Evolutionary conservation across 805 yeast species (phyloP).

Genomic region (Yueomyces sinensis): DNA sequence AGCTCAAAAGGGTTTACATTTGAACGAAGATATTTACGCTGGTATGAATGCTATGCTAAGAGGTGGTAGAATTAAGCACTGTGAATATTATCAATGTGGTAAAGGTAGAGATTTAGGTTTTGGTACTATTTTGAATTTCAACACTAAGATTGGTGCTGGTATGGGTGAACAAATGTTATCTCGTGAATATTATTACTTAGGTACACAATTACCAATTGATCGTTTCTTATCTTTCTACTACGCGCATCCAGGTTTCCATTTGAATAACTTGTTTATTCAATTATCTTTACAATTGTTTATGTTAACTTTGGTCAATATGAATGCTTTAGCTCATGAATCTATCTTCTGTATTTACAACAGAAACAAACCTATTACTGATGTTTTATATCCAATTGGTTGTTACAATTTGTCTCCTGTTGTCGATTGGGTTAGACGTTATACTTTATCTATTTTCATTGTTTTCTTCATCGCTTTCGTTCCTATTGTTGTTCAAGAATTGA

Average conservation of each 20-base stretch:
- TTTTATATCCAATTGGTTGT: conserved; percentile 69
- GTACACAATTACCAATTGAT: conserved; percentile 80
- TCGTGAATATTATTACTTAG: conserved; percentile 81
- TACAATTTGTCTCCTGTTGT: conserved; percentile 70
- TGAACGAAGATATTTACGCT: conserved; percentile 92
- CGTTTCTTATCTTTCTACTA: conserved; percentile 83
- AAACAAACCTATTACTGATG: conserved; percentile 58
- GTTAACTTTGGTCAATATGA: conserved; percentile 66
- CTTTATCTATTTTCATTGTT: conserved; percentile 81
- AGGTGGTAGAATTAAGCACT: conserved; percentile 90
- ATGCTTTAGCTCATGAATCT: conserved; percentile 62
- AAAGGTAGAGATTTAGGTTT: conserved; percentile 94
- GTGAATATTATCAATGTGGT: conserved; percentile 93
- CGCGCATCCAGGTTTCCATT: conserved; percentile 94
- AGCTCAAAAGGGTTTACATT: conserved; percentile 86
- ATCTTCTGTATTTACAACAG: conserved; percentile 56
- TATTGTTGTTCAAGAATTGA: conserved; percentile 61
- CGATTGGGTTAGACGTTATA: conserved; percentile 78
- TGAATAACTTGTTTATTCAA: conserved; percentile 78
- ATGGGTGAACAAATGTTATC: conserved; percentile 96
- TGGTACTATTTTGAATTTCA: conserved; percentile 81
- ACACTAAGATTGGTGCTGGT: conserved; percentile 96
- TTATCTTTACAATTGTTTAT: conserved; percentile 76
- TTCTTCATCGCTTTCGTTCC: conserved; percentile 76
- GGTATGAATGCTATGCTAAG: conserved; percentile 84